phyloP scores from a whole-genome alignment of 768 basidiomycete species.

The Collybia nuda region DNA sequence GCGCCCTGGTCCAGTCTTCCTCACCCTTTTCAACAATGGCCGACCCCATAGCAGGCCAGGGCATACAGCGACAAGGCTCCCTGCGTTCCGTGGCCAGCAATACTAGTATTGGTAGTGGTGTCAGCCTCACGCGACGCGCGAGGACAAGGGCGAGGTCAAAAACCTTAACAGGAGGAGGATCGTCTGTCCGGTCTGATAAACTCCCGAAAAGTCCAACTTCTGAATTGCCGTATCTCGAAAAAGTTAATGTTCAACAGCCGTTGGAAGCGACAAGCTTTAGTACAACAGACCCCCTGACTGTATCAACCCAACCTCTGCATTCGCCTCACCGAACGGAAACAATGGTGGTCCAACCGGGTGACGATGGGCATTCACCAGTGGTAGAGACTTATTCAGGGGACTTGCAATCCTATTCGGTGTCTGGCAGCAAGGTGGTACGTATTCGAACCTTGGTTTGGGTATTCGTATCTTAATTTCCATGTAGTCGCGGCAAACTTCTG shows the following conservation, averaged over 20 bases:
- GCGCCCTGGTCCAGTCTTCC: conserved; percentile 11
- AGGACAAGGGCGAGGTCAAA: conserved; percentile 53
- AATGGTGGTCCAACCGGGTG: neutral
- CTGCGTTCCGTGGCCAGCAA: conserved; percentile 50
- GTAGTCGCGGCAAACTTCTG: conserved; percentile 19
- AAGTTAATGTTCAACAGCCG: conserved; percentile 23
- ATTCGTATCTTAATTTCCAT: conserved; percentile 6
- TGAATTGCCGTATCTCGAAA: conserved; percentile 33
- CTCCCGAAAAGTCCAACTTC: conserved; percentile 22
- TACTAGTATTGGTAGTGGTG: conserved; percentile 47
- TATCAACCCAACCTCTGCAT: conserved; percentile 24
- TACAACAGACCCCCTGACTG: conserved; percentile 8
- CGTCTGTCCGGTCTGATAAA: conserved; percentile 21
- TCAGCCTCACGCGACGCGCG: conserved; percentile 53
- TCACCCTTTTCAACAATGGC: conserved; percentile 26
- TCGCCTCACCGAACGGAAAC: conserved; percentile 20
- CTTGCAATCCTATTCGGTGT: conserved; percentile 13
- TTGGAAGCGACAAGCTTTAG: conserved; percentile 10
- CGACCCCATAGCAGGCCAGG: conserved; percentile 12
- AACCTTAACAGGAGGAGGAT: conserved; percentile 40
- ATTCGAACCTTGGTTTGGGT: conserved; percentile 8
- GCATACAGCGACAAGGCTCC: conserved; percentile 32
- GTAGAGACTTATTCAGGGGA: conserved; percentile 5
- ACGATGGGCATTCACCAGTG: neutral
- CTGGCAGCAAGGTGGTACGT: conserved; percentile 34